A percentile compares a stretch with the other conserved stretches of the same genome.
Conservation (phyloP, 2,329 filamentous ascomycete species). For the Penicillium sp. region DNA sequence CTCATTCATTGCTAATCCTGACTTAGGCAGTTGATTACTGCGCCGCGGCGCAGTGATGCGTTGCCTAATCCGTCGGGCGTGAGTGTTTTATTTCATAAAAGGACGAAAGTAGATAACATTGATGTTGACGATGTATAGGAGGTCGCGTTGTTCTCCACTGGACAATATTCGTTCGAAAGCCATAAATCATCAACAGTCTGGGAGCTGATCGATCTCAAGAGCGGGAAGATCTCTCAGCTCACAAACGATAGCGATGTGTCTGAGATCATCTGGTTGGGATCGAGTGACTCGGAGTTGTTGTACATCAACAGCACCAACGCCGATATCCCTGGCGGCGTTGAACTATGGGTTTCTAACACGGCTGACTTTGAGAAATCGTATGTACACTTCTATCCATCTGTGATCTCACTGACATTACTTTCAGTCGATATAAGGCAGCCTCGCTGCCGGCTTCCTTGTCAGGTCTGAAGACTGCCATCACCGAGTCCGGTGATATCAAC, state of each 20-base stretch:
- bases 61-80: slow-evolving; percentile 43
- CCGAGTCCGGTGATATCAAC: slow-evolving; percentile 47
- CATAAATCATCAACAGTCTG: slow-evolving; percentile 61
- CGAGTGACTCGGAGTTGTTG: slow-evolving; percentile 60
- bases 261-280: slow-evolving; percentile 74
- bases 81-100: slow-evolving; percentile 17
- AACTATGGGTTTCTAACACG: slow-evolving; percentile 39
- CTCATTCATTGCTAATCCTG: not conserved
- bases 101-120: not conserved
- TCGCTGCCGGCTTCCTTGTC: slow-evolving; percentile 39
- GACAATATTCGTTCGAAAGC: slow-evolving; percentile 75
- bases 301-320: slow-evolving; percentile 53
- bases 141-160: slow-evolving; percentile 55
- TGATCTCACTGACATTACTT: not conserved
- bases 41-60: slow-evolving; percentile 37
- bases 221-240: slow-evolving; percentile 64
- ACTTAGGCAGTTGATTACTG: slow-evolving; percentile 36
- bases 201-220: slow-evolving; percentile 70
- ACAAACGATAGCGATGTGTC: slow-evolving; percentile 63
- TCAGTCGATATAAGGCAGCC: slow-evolving; percentile 37
- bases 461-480: slow-evolving; percentile 39
- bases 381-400: slow-evolving; percentile 1
- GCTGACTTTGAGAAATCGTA: slow-evolving; percentile 34
- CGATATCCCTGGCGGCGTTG: slow-evolving; percentile 39
- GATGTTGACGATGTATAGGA: slow-evolving; percentile 24